Conservation (phyloP, 306 rosid species). For the Elaeagnus macrophylla region DNA sequence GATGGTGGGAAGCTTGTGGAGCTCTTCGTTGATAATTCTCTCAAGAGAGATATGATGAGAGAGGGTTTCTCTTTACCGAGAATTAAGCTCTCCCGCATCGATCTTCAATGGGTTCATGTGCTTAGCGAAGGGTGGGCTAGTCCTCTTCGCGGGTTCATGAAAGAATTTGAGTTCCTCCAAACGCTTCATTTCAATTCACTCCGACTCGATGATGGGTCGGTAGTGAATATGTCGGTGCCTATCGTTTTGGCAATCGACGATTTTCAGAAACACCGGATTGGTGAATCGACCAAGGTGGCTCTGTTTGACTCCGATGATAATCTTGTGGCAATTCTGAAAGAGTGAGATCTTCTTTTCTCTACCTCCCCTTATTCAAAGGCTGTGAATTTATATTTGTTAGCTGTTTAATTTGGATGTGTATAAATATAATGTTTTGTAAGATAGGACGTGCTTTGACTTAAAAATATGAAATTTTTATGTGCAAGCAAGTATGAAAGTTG, state of each 20-base stretch:
- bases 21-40: slow-evolving; percentile 53
- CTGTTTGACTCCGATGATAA: slow-evolving; percentile 53
- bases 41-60: slow-evolving; percentile 38
- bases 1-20: slow-evolving; percentile 84
- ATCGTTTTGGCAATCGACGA: slow-evolving; percentile 88
- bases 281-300: slow-evolving; percentile 60
- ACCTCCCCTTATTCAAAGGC: neutral
- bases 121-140: slow-evolving; percentile 99
- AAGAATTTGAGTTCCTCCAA: slow-evolving; percentile 99
- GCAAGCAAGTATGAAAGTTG: neutral
- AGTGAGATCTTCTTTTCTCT: slow-evolving; percentile 32
- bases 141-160: slow-evolving; percentile 85
- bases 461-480: neutral
- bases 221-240: slow-evolving; percentile 90
- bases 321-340: slow-evolving; percentile 73
- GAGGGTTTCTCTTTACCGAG: slow-evolving; percentile 63
- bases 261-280: slow-evolving; percentile 58
- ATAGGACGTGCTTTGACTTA: neutral
- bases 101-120: slow-evolving; percentile 81
- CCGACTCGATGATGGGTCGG: slow-evolving; percentile 67
- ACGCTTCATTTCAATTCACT: slow-evolving; percentile 97
- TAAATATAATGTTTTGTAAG: neutral
- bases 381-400: neutral
- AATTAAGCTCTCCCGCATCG: slow-evolving; percentile 59
- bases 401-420: neutral